Evolutionary conservation across 352 stramenopile species (phyloP).

Genomic region (Phytophthora capsici): DNA sequence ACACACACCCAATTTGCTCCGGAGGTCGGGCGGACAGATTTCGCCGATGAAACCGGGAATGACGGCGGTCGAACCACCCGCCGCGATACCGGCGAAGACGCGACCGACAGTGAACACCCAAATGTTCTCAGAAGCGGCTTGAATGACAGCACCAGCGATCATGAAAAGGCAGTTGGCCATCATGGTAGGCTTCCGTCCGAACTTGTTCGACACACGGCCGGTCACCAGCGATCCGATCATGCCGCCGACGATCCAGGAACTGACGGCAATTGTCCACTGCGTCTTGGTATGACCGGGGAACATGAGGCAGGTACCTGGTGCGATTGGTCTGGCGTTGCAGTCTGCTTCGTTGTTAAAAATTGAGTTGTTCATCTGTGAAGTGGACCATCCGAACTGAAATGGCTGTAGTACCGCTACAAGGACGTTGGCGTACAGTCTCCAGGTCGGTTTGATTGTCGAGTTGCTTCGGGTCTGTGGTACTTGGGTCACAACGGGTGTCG

Average conservation of each 20-base stretch:
- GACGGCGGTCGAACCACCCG: conserved; percentile 42
- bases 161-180: conserved; percentile 52
- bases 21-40: conserved; percentile 48
- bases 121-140: conserved; percentile 31
- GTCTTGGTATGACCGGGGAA: conserved; percentile 36
- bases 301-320: conserved; percentile 36
- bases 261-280: conserved; percentile 67
- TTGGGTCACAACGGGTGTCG: conserved; percentile 15
- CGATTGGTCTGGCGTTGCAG: conserved; percentile 52
- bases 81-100: conserved; percentile 55
- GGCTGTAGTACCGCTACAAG: conserved; percentile 54
- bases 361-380: conserved; percentile 58
- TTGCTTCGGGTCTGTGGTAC: conserved; percentile 12
- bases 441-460: conserved; percentile 24
- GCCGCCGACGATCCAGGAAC: conserved; percentile 64
- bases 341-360: conserved; percentile 49
- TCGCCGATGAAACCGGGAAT: conserved; percentile 58
- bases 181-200: conserved; percentile 45
- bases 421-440: conserved; percentile 58
- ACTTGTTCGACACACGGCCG: conserved; percentile 44
- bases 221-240: conserved; percentile 55
- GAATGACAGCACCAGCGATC: conserved; percentile 45
- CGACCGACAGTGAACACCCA: conserved; percentile 48
- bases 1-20: conserved; percentile 39
- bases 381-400: conserved; percentile 49